Percentiles rank a stretch among this genome's conserved stretches.
Evolutionary conservation across 1,139 yeast genomes (phyloP).

Genomic region (Candida tetrigidarum): DNA sequence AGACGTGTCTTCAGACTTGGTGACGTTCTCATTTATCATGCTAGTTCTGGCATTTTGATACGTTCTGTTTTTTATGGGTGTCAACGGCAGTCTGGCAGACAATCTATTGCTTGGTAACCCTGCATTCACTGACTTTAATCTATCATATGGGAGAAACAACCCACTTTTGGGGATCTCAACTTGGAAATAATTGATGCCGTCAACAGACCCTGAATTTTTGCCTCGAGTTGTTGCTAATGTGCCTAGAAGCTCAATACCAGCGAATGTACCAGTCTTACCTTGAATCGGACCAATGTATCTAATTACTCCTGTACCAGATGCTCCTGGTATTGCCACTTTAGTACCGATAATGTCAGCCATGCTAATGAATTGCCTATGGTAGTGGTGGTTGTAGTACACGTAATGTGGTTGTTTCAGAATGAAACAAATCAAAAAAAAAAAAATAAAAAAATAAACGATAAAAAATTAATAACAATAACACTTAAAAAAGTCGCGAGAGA

Average conservation of each 20-base stretch:
- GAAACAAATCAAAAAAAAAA: background rate
- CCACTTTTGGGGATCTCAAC: constrained; percentile 72
- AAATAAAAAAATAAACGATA: constrained; percentile 4
- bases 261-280: constrained; percentile 77
- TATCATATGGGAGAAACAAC: constrained; percentile 70
- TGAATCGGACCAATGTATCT: constrained; percentile 76
- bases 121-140: constrained; percentile 52
- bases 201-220: constrained; percentile 49
- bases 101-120: constrained; percentile 19
- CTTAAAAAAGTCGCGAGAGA: background rate
- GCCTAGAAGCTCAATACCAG: constrained; percentile 82
- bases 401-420: constrained; percentile 1
- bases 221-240: constrained; percentile 54
- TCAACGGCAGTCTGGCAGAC: constrained; percentile 9
- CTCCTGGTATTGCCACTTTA: constrained; percentile 47
- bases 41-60: constrained; percentile 12
- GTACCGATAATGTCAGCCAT: constrained; percentile 35
- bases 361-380: background rate
- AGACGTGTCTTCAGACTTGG: constrained; percentile 10
- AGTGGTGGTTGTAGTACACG: background rate
- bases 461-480: background rate
- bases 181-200: constrained; percentile 45
- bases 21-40: constrained; percentile 12
- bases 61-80: constrained; percentile 9
- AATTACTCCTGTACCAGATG: constrained; percentile 60